These are phyloP conservation scores for Taiozyma sp. DNA, from an alignment of 1,139 yeast species.

Conservation along the genomic window DNA sequence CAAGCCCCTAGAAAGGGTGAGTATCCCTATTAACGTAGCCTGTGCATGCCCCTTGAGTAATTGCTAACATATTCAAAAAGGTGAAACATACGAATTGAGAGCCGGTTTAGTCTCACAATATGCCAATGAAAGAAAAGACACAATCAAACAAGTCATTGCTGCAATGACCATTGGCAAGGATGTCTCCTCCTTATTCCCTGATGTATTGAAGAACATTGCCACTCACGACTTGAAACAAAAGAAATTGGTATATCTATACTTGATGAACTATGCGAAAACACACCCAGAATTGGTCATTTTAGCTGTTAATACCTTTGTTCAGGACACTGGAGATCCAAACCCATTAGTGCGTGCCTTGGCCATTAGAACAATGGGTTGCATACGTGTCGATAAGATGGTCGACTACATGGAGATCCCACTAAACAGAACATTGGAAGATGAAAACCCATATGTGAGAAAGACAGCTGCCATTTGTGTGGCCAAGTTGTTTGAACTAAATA, in stretches of 20 bases:
- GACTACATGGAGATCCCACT: constrained; percentile 93
- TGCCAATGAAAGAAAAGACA: constrained; percentile 91
- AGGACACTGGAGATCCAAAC: constrained; percentile 94
- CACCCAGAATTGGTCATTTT: constrained; percentile 94
- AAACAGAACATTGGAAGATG: constrained; percentile 79
- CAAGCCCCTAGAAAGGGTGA: constrained; percentile 55
- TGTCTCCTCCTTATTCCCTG: constrained; percentile 92
- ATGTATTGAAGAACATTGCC: constrained; percentile 92
- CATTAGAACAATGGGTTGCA: constrained; percentile 98
- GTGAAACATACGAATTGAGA: constrained; percentile 85
- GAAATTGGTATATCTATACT: constrained; percentile 87
- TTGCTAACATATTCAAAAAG: constrained; percentile 49
- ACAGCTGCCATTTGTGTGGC: constrained; percentile 98
- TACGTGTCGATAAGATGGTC: constrained; percentile 89
- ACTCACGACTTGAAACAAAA: constrained; percentile 96
- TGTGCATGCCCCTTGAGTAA: neutral
- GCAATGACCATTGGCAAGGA: constrained; percentile 99
- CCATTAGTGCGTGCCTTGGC: constrained; percentile 96
- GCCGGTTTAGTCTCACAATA: constrained; percentile 92
- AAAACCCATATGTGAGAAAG: constrained; percentile 94
- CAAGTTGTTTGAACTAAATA: constrained; percentile 82
- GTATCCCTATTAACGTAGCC: neutral
- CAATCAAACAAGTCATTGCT: constrained; percentile 92
- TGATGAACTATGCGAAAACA: constrained; percentile 95
- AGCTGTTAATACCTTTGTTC: constrained; percentile 96